Percentiles rank a stretch among this genome's conserved stretches.
Conservation (phyloP, 1,284 basidiomycete species). For the Pseudozyma hubeiensis region DNA sequence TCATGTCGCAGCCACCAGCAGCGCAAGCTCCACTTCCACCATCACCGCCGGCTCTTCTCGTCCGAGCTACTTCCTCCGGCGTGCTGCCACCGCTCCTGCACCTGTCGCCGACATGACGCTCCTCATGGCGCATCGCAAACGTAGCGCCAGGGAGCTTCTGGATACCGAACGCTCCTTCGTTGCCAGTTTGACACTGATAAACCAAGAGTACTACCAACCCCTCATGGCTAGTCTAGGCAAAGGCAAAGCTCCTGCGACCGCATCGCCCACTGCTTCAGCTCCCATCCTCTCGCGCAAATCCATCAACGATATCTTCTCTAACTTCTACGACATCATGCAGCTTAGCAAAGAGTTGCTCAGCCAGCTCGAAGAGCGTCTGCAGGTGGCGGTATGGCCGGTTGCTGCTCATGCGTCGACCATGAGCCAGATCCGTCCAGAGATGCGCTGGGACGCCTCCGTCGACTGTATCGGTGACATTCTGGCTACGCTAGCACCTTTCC, state of each 20-base stretch:
- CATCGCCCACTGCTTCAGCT: conserved; percentile 74
- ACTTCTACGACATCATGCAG: conserved; percentile 91
- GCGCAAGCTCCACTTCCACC: conserved; percentile 33
- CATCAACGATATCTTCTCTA: conserved; percentile 83
- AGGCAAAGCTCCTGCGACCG: conserved; percentile 68
- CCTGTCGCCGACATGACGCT: conserved; percentile 15
- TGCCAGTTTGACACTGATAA: conserved; percentile 53
- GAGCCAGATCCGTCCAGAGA: conserved; percentile 68
- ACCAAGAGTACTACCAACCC: conserved; percentile 64
- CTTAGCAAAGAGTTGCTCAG: conserved; percentile 82
- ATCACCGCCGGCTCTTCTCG: conserved; percentile 35
- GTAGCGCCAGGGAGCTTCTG: conserved; percentile 58
- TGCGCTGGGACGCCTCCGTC: conserved; percentile 54
- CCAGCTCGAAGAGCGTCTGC: conserved; percentile 71
- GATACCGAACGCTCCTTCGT: conserved; percentile 65
- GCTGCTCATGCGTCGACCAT: conserved; percentile 55
- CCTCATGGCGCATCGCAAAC: conserved; percentile 42
- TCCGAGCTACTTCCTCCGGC: conserved; percentile 37
- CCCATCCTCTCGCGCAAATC: conserved; percentile 78
- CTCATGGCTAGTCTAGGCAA: conserved; percentile 44
- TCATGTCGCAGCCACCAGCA: conserved; percentile 23
- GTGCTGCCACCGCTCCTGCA: conserved; percentile 34
- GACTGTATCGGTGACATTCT: conserved; percentile 65
- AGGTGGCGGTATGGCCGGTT: conserved; percentile 70
- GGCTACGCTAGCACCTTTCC: conserved; percentile 65